These are phyloP conservation scores for Lipomyces mesembrius DNA, from an alignment of 805 yeast genomes.

Conservation along the genomic window DNA sequence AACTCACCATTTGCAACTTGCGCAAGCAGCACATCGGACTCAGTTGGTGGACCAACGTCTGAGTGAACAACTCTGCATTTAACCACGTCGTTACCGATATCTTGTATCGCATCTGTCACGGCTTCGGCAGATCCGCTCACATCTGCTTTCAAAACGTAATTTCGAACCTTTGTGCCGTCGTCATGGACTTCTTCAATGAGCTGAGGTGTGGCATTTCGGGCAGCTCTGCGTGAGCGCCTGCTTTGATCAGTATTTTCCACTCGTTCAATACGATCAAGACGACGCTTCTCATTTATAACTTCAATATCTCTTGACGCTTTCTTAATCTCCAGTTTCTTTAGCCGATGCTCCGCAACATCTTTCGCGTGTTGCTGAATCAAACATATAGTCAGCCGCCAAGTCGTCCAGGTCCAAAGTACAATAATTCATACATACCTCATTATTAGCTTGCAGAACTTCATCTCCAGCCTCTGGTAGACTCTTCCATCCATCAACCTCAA, in stretches of 20 bases:
- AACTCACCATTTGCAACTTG: slow-evolving; percentile 55
- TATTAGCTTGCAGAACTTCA: slow-evolving; percentile 72
- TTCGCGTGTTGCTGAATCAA: slow-evolving; percentile 56
- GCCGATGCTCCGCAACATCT: slow-evolving; percentile 69
- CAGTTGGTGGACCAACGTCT: slow-evolving; percentile 79
- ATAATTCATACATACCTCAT: slow-evolving; percentile 53
- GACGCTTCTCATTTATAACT: slow-evolving; percentile 68
- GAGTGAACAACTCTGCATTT: slow-evolving; percentile 67
- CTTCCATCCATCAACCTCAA: slow-evolving; percentile 93
- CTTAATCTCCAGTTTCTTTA: slow-evolving; percentile 56
- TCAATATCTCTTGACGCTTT: slow-evolving; percentile 70
- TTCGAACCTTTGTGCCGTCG: slow-evolving; percentile 48
- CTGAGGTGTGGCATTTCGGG: slow-evolving; percentile 34
- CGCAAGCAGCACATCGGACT: slow-evolving; percentile 69
- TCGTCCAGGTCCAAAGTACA: neutral
- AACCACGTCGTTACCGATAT: slow-evolving; percentile 88
- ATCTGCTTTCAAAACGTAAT: slow-evolving; percentile 83
- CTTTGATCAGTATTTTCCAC: slow-evolving; percentile 39
- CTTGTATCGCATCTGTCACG: slow-evolving; percentile 74
- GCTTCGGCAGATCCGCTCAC: slow-evolving; percentile 97
- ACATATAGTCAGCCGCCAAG: neutral
- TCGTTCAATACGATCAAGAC: slow-evolving; percentile 53
- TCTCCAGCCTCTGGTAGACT: slow-evolving; percentile 92
- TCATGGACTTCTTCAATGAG: slow-evolving; percentile 40
- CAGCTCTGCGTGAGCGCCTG: no score